Base-by-base conservation (phyloP, 2,329 filamentous ascomycete species). In the Phyllosticta citriasiana region DNA sequence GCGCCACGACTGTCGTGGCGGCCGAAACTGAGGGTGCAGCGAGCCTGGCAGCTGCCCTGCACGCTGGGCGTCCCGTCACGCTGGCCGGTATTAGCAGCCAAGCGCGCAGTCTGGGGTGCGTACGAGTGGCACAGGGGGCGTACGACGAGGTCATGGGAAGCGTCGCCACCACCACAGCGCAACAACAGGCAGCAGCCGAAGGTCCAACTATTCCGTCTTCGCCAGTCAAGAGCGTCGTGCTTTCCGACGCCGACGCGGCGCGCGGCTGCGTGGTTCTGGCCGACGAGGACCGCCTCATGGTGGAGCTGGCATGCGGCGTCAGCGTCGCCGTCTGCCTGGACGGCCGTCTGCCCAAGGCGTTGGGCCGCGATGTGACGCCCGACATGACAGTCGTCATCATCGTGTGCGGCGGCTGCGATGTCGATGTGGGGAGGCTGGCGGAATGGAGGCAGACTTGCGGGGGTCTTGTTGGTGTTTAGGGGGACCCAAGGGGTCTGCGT, bases 311-410 rank as follows among this genome's bases (percentile, higher is more conserved):
- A 0, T 97, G 93, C 71, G 91, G 92, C 0, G 91, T 93, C 5
- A 88, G 87, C 58, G 75, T 96, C 12, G 89, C 87, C 1, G 72
- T 84, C 2, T 59, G 57, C 35, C 55, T 56, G 4, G 40, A 58
- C 16, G 60, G 53, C 71, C 6, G 73, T 69, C 1, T 74, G 82
- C 3, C 91, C 91, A 67, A 96, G 95, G 73, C 96, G 96, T 77
- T 96, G 89, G 14, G 92, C 91, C 0, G 91, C 90, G 92, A 92
- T 51, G 94, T 76, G 72, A 94, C 89, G 54, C 89, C 89, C 1
- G 93, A 80, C 0, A 87, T 83, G 1, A 90, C 78, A 76, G 94
- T 97, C 5, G 91, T 97, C 1, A 78, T 97, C 59, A 80, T 96
- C 25, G 85, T 97, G 6, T 97, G 93, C 69, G 93, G 93, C 1